Conservation (phyloP, 2,329 filamentous ascomycete genomes). For the Fusarium sp. region DNA sequence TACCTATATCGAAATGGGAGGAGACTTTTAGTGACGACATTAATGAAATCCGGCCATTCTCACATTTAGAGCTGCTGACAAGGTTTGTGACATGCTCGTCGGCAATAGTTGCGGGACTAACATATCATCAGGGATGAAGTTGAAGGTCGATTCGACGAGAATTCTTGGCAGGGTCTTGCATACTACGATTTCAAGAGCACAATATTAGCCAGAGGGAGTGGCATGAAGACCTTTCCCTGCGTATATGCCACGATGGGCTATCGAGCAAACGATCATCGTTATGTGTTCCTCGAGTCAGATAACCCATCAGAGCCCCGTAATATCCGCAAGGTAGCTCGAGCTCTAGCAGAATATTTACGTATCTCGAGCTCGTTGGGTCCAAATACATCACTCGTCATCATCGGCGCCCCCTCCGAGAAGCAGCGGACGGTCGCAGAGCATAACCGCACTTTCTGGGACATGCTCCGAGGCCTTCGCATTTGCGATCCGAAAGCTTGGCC, state of each 20-base stretch:
- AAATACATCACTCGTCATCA: constrained; percentile 2
- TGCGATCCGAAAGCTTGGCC: constrained; percentile 7
- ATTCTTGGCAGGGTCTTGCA: constrained; percentile 11
- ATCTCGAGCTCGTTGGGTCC: neutral
- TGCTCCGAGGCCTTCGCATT: constrained; percentile 10
- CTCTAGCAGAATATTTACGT: constrained; percentile 4
- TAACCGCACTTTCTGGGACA: constrained; percentile 13
- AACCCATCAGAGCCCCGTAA: constrained; percentile 1
- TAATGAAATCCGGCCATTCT: neutral
- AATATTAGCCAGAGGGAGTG: neutral
- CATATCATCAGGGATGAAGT: neutral
- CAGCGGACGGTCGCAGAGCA: neutral
- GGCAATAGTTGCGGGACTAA: neutral
- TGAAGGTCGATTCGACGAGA: neutral
- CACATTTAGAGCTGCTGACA: neutral
- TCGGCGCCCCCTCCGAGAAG: neutral
- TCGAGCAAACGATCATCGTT: constrained; percentile 3
- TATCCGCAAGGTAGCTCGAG: constrained; percentile 1
- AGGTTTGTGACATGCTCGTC: neutral
- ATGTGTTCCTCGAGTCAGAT: constrained; percentile 11
- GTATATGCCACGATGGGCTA: constrained; percentile 9
- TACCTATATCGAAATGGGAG: neutral
- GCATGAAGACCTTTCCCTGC: constrained; percentile 3
- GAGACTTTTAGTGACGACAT: too few species aligned
- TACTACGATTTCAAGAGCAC: constrained; percentile 6